phyloP scores from a whole-genome alignment of 306 rosid genomes.

The Mimosa pudica region DNA sequence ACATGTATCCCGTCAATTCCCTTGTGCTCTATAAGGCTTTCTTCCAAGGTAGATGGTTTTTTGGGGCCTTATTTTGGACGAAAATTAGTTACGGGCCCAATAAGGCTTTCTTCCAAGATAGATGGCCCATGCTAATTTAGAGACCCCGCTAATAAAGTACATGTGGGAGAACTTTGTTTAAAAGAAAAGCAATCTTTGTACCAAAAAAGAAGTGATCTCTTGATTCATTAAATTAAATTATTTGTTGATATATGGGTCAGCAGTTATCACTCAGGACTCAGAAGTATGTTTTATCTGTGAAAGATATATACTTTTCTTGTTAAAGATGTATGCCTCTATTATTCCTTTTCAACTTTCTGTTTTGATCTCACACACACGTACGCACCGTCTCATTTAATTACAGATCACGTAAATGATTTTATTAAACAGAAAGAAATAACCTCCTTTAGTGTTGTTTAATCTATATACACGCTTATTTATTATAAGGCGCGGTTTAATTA shows the following conservation, averaged over 20 bases:
- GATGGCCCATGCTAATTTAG: neutral
- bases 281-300: neutral
- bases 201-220: neutral
- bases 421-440: neutral
- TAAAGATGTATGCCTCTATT: neutral
- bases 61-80: neutral
- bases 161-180: neutral
- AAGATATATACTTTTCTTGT: constrained; percentile 12
- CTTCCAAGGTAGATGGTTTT: neutral
- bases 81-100: neutral
- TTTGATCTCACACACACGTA: neutral
- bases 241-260: neutral
- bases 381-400: neutral
- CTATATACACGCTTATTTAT: neutral
- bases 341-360: neutral
- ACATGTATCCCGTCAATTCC: neutral
- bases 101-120: neutral
- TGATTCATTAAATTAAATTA: neutral
- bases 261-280: neutral
- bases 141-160: neutral
- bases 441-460: neutral
- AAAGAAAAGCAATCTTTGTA: neutral
- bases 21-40: neutral
- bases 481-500: neutral
- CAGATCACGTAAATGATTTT: neutral